Base-by-base conservation (phyloP, 2,329 filamentous ascomycete species). In the Calonectria montana region DNA sequence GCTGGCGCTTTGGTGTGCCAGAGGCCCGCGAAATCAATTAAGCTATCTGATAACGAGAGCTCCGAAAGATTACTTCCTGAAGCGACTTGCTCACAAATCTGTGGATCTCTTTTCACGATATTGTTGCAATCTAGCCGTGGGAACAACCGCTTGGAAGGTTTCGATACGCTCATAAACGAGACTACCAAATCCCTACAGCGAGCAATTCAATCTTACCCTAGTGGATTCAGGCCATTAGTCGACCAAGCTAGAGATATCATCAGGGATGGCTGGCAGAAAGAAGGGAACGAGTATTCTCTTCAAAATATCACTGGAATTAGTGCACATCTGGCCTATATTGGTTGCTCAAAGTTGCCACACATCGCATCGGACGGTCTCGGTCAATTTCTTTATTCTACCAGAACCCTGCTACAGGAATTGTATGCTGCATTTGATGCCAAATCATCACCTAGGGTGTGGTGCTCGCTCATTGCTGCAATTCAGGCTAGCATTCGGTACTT, bases 271-370 rank as follows among this genome's bases (percentile, higher is more conserved):
- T 78, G 80, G 67, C 65, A 73, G 25, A 65, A 74, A 4, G 64
- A 65, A 15, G 70, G 74, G 5, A 69, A 66, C 12, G 37, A 73
- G 1, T 76, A 81, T 12, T 76, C 78, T 5, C 74, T 76, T 5
- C 75, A 80, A 48, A 76, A 74, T 10, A 80, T 86, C 6, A 80
- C 82, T 35, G 78, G 78, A 31, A 80, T 88, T 2, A 81, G 87
- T 4, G 82, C 83, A 12, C 82, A 87, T 2, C 74, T 91, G 3
- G 86, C 86, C 3, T 87, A 85, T 66, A 82, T 90, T 59, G 87
- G 87, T 31, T 89, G 87, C 76, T 88, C 87, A 1, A 81, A 84
- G 47, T 70, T 84, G 0, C 82, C 83, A 1, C 74, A 69, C 2
- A 70, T 55, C 10, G 70, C 76, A 4, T 74, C 75, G 1, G 74